These are phyloP conservation scores for Rhodosporidiobolus odoratus DNA, from an alignment of 768 basidiomycete species.

Conservation along the genomic window DNA sequence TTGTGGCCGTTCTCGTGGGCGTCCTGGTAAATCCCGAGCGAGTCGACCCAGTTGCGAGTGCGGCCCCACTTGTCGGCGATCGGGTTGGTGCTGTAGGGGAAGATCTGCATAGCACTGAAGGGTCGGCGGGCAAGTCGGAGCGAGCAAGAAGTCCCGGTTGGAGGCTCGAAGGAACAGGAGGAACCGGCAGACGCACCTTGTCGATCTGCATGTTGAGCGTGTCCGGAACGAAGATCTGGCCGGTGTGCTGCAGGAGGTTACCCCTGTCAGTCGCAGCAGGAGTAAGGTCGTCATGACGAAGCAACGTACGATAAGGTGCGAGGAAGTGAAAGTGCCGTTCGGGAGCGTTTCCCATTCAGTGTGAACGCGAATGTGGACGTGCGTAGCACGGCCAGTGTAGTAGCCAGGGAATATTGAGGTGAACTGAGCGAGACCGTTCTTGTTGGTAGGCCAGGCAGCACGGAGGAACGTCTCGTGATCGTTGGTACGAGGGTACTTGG, in stretches of 20 bases:
- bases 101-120: slow-evolving; percentile 12
- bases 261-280: neutral
- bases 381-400: slow-evolving; percentile 39
- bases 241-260: slow-evolving; percentile 40
- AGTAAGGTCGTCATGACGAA: neutral
- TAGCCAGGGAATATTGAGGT: slow-evolving; percentile 45
- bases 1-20: slow-evolving; percentile 44
- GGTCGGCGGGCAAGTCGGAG: neutral
- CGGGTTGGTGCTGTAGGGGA: slow-evolving; percentile 44
- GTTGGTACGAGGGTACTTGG: slow-evolving; percentile 44
- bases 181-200: slow-evolving; percentile 37
- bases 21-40: slow-evolving; percentile 45
- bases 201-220: slow-evolving; percentile 44
- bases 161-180: neutral
- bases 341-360: slow-evolving; percentile 40
- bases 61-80: slow-evolving; percentile 44
- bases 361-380: slow-evolving; percentile 42
- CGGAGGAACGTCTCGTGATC: slow-evolving; percentile 45
- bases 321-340: slow-evolving; percentile 41
- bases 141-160: neutral
- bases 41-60: slow-evolving; percentile 47
- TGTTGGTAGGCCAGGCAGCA: slow-evolving; percentile 45
- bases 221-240: slow-evolving; percentile 46
- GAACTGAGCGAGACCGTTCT: slow-evolving; percentile 45
- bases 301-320: slow-evolving; percentile 27